Evolutionary conservation across 345 rosid species (phyloP).

Genomic region (Syzygium jambos): DNA sequence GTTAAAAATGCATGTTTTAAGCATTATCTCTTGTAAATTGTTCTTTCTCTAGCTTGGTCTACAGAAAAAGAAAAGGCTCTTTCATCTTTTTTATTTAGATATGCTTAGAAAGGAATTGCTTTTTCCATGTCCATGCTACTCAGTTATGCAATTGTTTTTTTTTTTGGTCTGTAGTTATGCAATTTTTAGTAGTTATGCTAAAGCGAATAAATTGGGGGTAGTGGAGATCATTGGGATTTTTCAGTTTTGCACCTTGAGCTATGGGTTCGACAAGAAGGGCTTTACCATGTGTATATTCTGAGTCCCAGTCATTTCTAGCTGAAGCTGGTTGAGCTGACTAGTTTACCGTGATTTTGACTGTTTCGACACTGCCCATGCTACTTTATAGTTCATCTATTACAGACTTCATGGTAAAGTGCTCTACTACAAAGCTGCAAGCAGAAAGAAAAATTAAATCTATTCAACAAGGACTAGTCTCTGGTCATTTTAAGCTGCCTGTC

Average conservation of each 20-base stretch:
- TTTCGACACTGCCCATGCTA: neutral
- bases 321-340: neutral
- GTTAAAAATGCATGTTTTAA: neutral
- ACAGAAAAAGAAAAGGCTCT: neutral
- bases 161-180: neutral
- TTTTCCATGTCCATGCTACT: neutral
- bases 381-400: neutral
- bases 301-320: neutral
- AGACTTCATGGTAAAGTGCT: neutral
- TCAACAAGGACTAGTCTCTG: neutral
- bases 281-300: neutral
- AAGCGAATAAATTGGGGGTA: neutral
- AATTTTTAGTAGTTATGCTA: neutral
- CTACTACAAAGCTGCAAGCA: neutral
- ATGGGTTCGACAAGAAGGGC: neutral
- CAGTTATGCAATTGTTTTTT: neutral
- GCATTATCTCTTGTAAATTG: neutral
- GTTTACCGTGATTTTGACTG: neutral
- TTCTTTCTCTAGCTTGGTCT: neutral
- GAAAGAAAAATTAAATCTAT: neutral
- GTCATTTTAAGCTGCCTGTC: neutral
- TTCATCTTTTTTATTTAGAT: neutral
- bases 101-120: neutral
- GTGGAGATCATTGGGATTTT: neutral
- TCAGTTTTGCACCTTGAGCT: neutral